Base-by-base conservation (phyloP, 768 basidiomycete genomes). In the Cyclocybe cylindracea region DNA sequence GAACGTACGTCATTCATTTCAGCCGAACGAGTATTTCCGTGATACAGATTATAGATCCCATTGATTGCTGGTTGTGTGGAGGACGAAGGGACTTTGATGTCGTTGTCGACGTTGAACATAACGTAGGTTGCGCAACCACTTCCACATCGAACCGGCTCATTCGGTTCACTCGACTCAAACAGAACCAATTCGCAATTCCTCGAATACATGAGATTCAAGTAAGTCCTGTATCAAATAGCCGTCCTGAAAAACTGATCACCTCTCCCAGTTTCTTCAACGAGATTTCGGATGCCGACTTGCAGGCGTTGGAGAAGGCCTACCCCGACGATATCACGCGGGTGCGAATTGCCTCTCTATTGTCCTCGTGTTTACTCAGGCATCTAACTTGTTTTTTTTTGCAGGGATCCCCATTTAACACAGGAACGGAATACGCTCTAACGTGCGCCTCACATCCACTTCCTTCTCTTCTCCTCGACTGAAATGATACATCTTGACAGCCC, bases 1-100 rank as follows among this genome's bases (percentile, higher is more conserved):
- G 2, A 54, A 66, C 44, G 70, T 68, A 19, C 19, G 45, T 42
- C 0, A 32, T 36, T 10, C 10, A 39, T 13, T 5, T 10, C 11
- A 9, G 24, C 24, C 10, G 6, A 29, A 18, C n/a, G n/a, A 11
- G 49, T n/a, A 53, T 55, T 1, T 53, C 48, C 32, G 2, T 2
- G 5, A 24, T 24, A 24, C 24, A 24, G 3, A 24, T n/a, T 24
- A 24, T 5, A 62, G 58, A 46, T 64, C 16, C 68, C 70, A 11
- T 53, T 59, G 24, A 55, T 71, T 31, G 55, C 60, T 14, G 75
- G 76, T 1, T 58, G 66, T 44, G 65, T 61, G 39, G 71, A 75
- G 37, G 75, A 77, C 34, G 74, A 76, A 53, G 75, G 74, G 49
- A 74, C 75, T 62, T 73, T 64, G 1, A 64, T 64, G 47, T 52